Conservation (phyloP, 2,329 filamentous ascomycete genomes). For the Trichophyton simii region DNA sequence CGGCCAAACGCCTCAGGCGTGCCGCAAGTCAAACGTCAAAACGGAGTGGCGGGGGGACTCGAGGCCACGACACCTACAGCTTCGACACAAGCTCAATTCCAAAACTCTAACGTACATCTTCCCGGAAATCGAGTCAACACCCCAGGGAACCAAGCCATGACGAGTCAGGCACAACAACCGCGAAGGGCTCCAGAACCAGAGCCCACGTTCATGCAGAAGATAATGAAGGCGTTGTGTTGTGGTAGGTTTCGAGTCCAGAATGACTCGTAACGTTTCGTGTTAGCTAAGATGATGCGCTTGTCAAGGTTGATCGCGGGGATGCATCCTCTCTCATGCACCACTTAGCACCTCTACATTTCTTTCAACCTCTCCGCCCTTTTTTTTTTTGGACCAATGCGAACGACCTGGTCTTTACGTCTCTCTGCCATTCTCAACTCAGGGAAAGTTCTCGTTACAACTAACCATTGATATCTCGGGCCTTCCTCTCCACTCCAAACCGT, state of each 20-base stretch:
- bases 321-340: neutral
- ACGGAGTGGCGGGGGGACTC: conserved; percentile 34
- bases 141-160: conserved; percentile 46
- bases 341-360: neutral
- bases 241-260: conserved; percentile 38
- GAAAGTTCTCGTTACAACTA: neutral
- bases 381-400: neutral
- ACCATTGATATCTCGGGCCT: neutral
- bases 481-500: neutral
- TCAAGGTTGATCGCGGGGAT: conserved; percentile 3
- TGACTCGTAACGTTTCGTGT: conserved; percentile 1
- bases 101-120: conserved; percentile 85
- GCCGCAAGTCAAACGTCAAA: conserved; percentile 62
- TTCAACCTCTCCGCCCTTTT: neutral
- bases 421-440: neutral
- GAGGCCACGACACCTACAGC: conserved; percentile 75
- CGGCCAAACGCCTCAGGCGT: conserved; percentile 68
- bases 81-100: conserved; percentile 91
- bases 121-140: conserved; percentile 46
- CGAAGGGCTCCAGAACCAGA: conserved; percentile 51
- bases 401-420: neutral
- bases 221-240: conserved; percentile 88
- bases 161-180: conserved; percentile 42
- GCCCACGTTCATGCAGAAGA: conserved; percentile 74
- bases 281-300: conserved; percentile 7